phyloP scores from a whole-genome alignment of 441 rosid genomes.

The Pelargonium cotyledonis region DNA sequence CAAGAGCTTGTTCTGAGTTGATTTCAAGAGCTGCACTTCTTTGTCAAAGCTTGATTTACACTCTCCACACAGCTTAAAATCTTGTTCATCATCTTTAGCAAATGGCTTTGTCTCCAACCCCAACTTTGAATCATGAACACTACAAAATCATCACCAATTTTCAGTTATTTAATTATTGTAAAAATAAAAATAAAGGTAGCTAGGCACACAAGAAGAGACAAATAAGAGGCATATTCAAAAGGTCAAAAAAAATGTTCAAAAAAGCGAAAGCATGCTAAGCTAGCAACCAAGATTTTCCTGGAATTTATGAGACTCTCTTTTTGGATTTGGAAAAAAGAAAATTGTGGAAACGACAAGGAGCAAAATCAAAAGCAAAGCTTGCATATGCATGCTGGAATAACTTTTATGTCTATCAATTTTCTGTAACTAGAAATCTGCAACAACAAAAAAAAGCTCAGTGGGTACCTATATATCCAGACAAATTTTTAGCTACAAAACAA shows the following conservation, averaged over 20 bases:
- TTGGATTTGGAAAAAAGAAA: no score
- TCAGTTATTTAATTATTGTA: no score
- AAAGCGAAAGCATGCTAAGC: not conserved
- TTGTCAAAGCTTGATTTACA: conserved; percentile 65
- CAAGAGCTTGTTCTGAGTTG: conserved; percentile 45
- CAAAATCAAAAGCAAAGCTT: not conserved
- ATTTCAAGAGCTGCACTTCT: conserved; percentile 55
- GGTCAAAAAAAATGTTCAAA: not conserved
- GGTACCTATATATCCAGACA: not conserved
- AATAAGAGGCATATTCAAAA: no score
- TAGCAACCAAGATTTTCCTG: not conserved
- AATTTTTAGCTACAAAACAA: no score
- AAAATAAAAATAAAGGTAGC: not conserved
- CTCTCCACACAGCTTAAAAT: conserved; percentile 59
- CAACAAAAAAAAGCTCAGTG: not conserved
- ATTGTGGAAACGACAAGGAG: not conserved
- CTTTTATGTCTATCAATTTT: not conserved
- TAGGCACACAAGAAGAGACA: not conserved
- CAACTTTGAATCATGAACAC: conserved; percentile 49
- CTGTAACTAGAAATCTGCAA: not conserved
- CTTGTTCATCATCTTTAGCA: conserved; percentile 41
- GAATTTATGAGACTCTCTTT: no score
- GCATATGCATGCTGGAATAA: not conserved
- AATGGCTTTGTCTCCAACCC: conserved; percentile 46
- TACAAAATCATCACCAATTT: conserved; percentile 23